Percentiles rank a stretch among this genome's conserved stretches.
Evolutionary conservation across 108 stramenopile genomes (phyloP).

Genomic region (Stephanodiscus triporus): DNA sequence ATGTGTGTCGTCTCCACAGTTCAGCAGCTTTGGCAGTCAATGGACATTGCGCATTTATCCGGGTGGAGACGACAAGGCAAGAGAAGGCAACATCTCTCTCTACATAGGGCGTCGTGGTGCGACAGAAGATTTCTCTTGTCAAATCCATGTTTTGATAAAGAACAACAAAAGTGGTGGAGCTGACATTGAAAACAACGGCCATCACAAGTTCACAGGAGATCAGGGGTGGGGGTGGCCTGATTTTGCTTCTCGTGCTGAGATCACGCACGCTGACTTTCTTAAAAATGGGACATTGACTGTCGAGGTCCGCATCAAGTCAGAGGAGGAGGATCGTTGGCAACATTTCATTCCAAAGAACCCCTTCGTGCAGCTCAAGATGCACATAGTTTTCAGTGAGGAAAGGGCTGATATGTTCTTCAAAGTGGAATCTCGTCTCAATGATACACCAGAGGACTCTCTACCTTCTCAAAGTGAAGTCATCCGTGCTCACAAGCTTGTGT

Average conservation of each 20-base stretch:
- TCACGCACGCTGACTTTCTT: neutral
- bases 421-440: neutral
- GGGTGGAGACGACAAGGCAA: neutral
- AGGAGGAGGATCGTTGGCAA: neutral
- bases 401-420: neutral
- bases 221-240: neutral
- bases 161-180: neutral
- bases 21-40: neutral
- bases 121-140: neutral
- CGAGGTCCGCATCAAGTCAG: neutral
- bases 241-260: neutral
- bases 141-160: neutral
- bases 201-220: too few relatives aligned
- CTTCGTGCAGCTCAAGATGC: neutral
- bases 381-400: neutral
- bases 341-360: slow-evolving; percentile 6
- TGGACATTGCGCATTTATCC: neutral
- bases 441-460: neutral
- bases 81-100: neutral
- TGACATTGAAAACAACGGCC: too few relatives aligned
- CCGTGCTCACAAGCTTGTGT: slow-evolving; percentile 6
- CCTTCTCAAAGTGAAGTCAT: neutral
- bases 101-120: neutral
- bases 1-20: neutral
- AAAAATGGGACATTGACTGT: slow-evolving; percentile 1